Conservation (phyloP, 306 rosid genomes). For the Begonia masoniana region DNA sequence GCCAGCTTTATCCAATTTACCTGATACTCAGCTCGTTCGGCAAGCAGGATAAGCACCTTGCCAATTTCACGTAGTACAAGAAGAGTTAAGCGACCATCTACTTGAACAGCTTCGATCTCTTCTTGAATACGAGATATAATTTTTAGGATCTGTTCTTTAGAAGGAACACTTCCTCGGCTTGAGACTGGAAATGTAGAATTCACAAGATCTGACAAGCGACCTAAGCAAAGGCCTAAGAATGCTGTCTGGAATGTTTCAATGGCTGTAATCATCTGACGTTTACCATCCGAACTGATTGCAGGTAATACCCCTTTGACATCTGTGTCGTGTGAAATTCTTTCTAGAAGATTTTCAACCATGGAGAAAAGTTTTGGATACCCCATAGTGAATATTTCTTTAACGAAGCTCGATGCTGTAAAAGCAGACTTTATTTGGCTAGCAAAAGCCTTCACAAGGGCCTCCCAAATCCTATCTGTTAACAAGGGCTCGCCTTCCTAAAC, state of each 20-base stretch:
- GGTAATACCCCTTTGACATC: constrained; percentile 90
- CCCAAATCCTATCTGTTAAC: constrained; percentile 90
- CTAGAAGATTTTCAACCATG: constrained; percentile 90
- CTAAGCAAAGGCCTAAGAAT: constrained; percentile 73
- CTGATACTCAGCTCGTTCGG: constrained; percentile 87
- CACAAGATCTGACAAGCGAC: constrained; percentile 95
- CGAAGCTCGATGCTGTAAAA: constrained; percentile 96
- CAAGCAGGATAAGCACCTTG: constrained; percentile 74
- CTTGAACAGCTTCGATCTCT: constrained; percentile 90
- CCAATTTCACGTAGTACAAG: constrained; percentile 94
- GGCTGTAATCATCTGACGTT: constrained; percentile 65
- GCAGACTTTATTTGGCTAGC: constrained; percentile 93
- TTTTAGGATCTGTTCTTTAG: constrained; percentile 81
- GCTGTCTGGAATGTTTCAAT: constrained; percentile 88
- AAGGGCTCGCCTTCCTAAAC: constrained; percentile 80
- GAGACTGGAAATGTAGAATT: constrained; percentile 84
- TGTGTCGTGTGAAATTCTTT: constrained; percentile 84
- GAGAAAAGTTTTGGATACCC: constrained; percentile 91
- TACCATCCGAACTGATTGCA: constrained; percentile 71
- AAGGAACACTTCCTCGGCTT: constrained; percentile 90
- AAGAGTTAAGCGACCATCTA: constrained; percentile 89
- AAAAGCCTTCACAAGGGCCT: constrained; percentile 87
- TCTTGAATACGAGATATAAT: constrained; percentile 77
- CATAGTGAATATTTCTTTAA: constrained; percentile 81
- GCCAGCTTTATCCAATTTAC: constrained; percentile 20